A percentile compares a stretch with the other conserved stretches of the same genome.
Evolutionary conservation across 129 eudicot genomes (phyloP).

Genomic region (Gnaphalium uliginosum): DNA sequence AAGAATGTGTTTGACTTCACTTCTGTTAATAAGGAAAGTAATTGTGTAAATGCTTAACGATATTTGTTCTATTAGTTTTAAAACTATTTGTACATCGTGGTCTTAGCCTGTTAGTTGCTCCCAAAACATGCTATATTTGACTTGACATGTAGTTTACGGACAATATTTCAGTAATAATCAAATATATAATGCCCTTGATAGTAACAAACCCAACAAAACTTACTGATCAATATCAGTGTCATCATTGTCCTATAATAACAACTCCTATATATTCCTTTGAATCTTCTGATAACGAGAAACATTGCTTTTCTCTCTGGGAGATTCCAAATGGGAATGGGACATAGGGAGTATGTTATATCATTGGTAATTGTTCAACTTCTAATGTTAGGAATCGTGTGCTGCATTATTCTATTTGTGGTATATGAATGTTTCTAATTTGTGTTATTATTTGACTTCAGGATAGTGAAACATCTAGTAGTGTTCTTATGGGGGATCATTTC

Average conservation of each 20-base stretch:
- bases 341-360: too few species aligned
- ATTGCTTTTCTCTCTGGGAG: too few species aligned
- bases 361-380: too few species aligned
- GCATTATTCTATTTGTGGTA: neutral
- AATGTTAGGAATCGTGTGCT: neutral
- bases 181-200: neutral
- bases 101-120: neutral
- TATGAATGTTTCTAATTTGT: neutral
- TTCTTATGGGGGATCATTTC: conserved; percentile 90
- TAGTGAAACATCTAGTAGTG: conserved; percentile 17
- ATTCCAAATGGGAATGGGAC: too few species aligned
- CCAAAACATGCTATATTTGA: neutral
- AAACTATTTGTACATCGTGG: neutral
- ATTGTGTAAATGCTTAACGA: neutral
- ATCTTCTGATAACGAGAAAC: neutral
- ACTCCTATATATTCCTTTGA: neutral
- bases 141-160: conserved; percentile 1
- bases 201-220: conserved; percentile 3
- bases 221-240: neutral
- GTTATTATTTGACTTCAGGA: conserved; percentile 11
- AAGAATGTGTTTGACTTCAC: conserved; percentile 4
- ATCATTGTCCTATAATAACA: neutral
- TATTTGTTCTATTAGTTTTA: neutral
- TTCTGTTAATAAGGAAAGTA: neutral
- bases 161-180: neutral